Conservation (phyloP, 1,284 basidiomycete genomes). For the Anthracocystis setariae region DNA sequence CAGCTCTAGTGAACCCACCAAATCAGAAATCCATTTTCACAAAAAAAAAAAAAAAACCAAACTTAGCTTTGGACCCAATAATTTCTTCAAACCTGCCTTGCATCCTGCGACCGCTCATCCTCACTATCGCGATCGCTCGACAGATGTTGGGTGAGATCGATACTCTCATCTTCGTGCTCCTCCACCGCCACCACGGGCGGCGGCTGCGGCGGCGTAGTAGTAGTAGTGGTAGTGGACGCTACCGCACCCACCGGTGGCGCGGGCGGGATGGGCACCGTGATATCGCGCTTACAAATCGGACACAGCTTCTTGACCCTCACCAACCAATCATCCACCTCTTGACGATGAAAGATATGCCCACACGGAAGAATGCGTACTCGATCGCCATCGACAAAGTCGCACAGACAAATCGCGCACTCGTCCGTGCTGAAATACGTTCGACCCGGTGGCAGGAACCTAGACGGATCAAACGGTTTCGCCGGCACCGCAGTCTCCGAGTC, state of each 20-base stretch:
- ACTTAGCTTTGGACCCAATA: too few species aligned
- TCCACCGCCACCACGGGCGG: too few species aligned
- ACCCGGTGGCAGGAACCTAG: conserved; percentile 53
- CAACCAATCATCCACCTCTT: conserved; percentile 66
- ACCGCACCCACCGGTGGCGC: conserved; percentile 30
- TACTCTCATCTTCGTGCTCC: conserved; percentile 10
- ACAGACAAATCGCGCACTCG: conserved; percentile 65
- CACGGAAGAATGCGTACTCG: conserved; percentile 63
- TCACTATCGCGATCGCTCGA: conserved; percentile 7
- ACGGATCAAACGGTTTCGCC: conserved; percentile 18
- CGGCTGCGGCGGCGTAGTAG: too few species aligned
- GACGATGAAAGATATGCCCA: conserved; percentile 64
- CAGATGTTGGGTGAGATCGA: conserved; percentile 28
- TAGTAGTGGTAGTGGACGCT: conserved; percentile 3
- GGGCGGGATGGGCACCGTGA: conserved; percentile 54
- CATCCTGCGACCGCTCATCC: conserved; percentile 17
- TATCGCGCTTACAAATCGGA: conserved; percentile 67
- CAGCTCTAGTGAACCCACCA: too few species aligned
- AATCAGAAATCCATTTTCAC: too few species aligned
- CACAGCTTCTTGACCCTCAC: conserved; percentile 62
- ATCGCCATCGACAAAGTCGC: conserved; percentile 65
- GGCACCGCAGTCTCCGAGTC: background rate
- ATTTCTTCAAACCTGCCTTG: conserved; percentile 15
- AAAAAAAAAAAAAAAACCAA: too few species aligned
- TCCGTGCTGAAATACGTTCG: conserved; percentile 59